Base-by-base conservation (phyloP, 2,329 filamentous ascomycete species). In the Xylaria sp. region DNA sequence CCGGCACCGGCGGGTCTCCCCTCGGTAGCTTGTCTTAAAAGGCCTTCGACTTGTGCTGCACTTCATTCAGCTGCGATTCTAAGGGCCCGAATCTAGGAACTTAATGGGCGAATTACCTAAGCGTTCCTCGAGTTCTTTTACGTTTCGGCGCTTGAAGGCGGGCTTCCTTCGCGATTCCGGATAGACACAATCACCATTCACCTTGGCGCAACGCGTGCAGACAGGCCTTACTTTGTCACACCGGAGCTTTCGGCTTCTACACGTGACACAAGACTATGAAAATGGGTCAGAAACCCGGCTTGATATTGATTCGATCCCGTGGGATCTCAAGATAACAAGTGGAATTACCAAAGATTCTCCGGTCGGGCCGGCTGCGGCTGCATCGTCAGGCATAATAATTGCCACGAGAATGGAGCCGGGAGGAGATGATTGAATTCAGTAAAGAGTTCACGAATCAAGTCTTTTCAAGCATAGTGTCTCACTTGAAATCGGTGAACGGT, bases 161-260 rank as follows among this genome's bases (percentile, higher is more conserved):
- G 93, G 93, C 83, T 97, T 97, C 81, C 93, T 90, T 76, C 94
- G 87, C 65, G 94, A 92, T 81, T 97, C 93, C 69, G 97, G 94
- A 79, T 97, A 97, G 65, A 92, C 87, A 80, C 95, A 97, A 62
- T 93, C 90, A 78, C 91, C 89, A 61, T 89, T 87, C 56, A 94
- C 81, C 72, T 92, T 88, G 63, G 88, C 84, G 79, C 95, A 97
- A 23, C 94, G 94, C 49, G 89, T 88, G 76, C 95, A 97, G 31
- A 89, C 88, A 17, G 94, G 94, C 76, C 90, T 92, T 56, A 83
- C 84, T 36, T 94, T 92, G 80, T 97, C 94, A 81, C 94, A 97
- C 80, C 92, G 92, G 74, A 97, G 83, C 81, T 97, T 97, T 74
- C 94, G 87, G 76, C 90, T 90, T 72, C 94, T 87, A 79, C 94